phyloP scores from a whole-genome alignment of 805 yeast species.

The Cyberlindnera japonica region DNA sequence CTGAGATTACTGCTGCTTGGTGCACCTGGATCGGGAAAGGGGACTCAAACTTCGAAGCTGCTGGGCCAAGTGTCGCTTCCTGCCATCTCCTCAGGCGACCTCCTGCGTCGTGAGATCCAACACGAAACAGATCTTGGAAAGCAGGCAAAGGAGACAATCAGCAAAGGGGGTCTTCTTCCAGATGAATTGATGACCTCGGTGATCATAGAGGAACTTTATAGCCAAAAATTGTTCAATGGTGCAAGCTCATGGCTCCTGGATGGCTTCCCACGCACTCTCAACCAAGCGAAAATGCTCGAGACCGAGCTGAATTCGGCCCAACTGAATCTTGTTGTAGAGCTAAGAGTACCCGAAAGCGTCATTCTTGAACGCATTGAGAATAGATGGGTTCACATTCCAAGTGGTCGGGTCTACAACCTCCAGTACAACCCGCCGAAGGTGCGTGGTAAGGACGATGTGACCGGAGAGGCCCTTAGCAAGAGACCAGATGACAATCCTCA shows the following conservation, averaged over 20 bases:
- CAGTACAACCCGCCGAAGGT: constrained; percentile 87
- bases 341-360: constrained; percentile 82
- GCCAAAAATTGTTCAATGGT: constrained; percentile 39
- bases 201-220: constrained; percentile 46
- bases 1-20: constrained; percentile 74
- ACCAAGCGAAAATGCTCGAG: constrained; percentile 65
- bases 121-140: constrained; percentile 50
- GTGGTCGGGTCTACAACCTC: constrained; percentile 84
- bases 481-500: constrained; percentile 80
- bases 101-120: constrained; percentile 65
- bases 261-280: constrained; percentile 83
- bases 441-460: constrained; percentile 78
- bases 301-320: constrained; percentile 38
- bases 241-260: constrained; percentile 67
- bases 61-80: constrained; percentile 50
- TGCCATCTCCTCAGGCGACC: constrained; percentile 77
- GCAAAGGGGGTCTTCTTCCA: constrained; percentile 67
- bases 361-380: constrained; percentile 79
- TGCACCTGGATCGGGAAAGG: constrained; percentile 96
- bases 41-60: constrained; percentile 75
- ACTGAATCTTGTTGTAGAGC: constrained; percentile 76
- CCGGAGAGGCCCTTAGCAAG: constrained; percentile 81
- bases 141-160: constrained; percentile 53
- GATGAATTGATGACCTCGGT: constrained; percentile 63
- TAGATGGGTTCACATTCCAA: constrained; percentile 77